Evolutionary conservation across 805 yeast genomes (phyloP), one percentile per base, ranked within the genome.

Genomic region (Saccharomyces paradoxus): DNA sequence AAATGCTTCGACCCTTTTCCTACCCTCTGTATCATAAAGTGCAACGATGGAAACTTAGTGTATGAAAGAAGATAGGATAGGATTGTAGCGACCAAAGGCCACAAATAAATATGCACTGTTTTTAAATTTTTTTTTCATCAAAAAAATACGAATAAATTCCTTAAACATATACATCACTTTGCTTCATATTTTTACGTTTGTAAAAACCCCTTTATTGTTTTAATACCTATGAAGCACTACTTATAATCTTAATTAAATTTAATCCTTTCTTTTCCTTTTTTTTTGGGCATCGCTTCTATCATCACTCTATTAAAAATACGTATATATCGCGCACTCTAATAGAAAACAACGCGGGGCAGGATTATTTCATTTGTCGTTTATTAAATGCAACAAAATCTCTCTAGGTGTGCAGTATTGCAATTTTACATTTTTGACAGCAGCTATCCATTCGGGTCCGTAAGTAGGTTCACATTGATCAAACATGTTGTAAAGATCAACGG

Each of bases 401-500:
- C 44, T 37, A n/a, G 22, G 22, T 37, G 44, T 37, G 17, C 22
- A 73, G 41, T 74, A 78, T 44, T 77, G 73, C 58, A 78, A 80
- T 10, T 67, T 69, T 2, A 81, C 71, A n/a, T 70, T 68, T 60
- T 87, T 86, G 6, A 72, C 63, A 1, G 80, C 67, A 0, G 54
- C 50, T 13, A 78, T 75, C 94, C 95, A 89, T 6, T 69, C 63
- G 1, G 69, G 71, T 0, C 96, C 96, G 56, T 74, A 77, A 29
- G 76, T 77, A 1, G 92, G 88, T 46, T 79, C 82, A 1, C 77
- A 80, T 2, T 63, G 67, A 3, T 59, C 52, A 37, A 81, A 79
- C 28, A 57, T 31, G n/a, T 56, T 41, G 28, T 32, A 27, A 32
- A 50, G 32, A 4, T 37, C 26, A 2, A 52, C 30, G n/a, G 52